Percentiles rank a stretch among this genome's conserved stretches.
phyloP scores from a whole-genome alignment of 2,329 filamentous ascomycete genomes.

The Ophiocordyceps camponoti-rufipedis region DNA sequence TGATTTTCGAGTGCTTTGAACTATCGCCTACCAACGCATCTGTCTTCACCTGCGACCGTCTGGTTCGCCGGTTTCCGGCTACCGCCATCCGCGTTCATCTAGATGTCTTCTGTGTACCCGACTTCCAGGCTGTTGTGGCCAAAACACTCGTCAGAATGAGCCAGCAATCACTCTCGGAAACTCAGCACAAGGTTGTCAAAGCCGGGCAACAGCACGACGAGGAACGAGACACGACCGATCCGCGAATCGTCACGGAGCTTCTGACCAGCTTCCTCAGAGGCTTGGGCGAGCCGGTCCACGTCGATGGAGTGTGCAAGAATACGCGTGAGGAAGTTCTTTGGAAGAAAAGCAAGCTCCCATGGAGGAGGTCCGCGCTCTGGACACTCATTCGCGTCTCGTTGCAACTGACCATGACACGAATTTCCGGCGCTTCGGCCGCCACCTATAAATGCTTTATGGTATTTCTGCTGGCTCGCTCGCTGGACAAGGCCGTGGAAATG shows the following conservation, averaged over 20 bases:
- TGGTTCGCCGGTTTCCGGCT: background rate
- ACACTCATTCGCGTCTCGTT: constrained; percentile 3
- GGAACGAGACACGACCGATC: constrained; percentile 27
- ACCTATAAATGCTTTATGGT: constrained; percentile 34
- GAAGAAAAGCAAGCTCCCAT: background rate
- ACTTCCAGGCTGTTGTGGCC: constrained; percentile 7
- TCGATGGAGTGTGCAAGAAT: constrained; percentile 25
- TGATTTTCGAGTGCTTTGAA: constrained; percentile 16
- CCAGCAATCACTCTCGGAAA: constrained; percentile 7
- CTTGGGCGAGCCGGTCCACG: constrained; percentile 9
- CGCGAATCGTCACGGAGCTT: constrained; percentile 32
- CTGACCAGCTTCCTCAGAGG: constrained; percentile 20
- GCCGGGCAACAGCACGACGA: constrained; percentile 17
- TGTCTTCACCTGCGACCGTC: constrained; percentile 9
- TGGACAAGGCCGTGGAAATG: constrained; percentile 8
- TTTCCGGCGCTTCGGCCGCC: constrained; percentile 5
- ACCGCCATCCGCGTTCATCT: background rate
- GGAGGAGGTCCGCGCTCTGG: constrained; percentile 2
- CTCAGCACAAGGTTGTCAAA: constrained; percentile 14
- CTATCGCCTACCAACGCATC: constrained; percentile 8
- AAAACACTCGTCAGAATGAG: constrained; percentile 13
- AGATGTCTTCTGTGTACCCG: background rate
- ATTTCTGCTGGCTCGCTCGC: constrained; percentile 20
- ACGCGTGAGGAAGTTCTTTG: constrained; percentile 26
- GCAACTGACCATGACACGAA: constrained; percentile 1